Percentiles rank a stretch among this genome's conserved stretches.
phyloP scores from a whole-genome alignment of 306 rosid species.

The Cercis canadensis region DNA sequence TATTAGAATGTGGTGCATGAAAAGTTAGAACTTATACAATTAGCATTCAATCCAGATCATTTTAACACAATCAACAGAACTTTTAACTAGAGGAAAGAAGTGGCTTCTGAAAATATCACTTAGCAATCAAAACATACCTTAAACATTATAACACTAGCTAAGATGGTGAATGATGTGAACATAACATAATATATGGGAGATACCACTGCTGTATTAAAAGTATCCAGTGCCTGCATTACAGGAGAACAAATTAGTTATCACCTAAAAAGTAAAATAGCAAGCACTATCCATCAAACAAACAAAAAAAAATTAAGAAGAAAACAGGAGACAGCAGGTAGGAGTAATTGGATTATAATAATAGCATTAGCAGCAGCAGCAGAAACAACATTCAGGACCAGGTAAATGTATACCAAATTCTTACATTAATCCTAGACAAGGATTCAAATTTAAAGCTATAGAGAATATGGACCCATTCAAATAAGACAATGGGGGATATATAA shows the following conservation, averaged over 20 bases:
- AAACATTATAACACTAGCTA: conserved; percentile 98
- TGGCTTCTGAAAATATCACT: conserved; percentile 4
- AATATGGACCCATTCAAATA: conserved; percentile 19
- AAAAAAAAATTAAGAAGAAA: neutral
- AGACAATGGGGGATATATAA: conserved; percentile 12
- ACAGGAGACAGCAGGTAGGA: neutral
- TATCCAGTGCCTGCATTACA: conserved; percentile 90
- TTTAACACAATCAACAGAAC: conserved; percentile 9
- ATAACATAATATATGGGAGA: conserved; percentile 97
- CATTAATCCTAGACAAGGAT: conserved; percentile 19
- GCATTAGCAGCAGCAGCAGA: conserved; percentile 12
- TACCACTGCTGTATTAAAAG: conserved; percentile 98
- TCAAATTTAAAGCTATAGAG: conserved; percentile 20
- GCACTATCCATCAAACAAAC: conserved; percentile 9
- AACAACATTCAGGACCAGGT: neutral
- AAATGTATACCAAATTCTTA: conserved; percentile 11
- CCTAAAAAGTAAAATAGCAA: conserved; percentile 21
- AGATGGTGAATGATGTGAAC: conserved; percentile 97
- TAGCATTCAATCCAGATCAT: conserved; percentile 7
- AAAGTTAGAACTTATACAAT: conserved; percentile 18
- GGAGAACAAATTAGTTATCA: conserved; percentile 30
- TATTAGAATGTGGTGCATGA: too few relatives aligned
- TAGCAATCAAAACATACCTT: conserved; percentile 63
- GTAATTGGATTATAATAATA: conserved; percentile 10
- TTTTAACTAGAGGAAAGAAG: conserved; percentile 12